Evolutionary conservation across 1,284 basidiomycete species (phyloP), one percentile per base, ranked within the genome.

Genomic region (Fomitopsis pinicola): DNA sequence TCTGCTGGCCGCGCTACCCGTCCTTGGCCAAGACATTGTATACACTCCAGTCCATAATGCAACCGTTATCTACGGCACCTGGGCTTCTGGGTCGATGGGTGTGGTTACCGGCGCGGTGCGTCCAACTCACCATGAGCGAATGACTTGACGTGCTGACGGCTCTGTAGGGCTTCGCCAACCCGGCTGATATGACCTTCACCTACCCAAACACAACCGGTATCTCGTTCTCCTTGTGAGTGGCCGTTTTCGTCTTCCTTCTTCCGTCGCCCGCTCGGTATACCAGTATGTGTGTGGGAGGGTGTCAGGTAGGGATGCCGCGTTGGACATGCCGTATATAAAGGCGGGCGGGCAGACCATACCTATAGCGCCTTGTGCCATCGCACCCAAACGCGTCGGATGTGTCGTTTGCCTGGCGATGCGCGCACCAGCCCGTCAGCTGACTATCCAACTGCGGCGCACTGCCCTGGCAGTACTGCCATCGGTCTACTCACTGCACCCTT

Each of bases 51-150:
- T 57, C 0, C 81, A 87, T 75, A 94, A 93, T 69, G 78, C 81
- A 2, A 91, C 91, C 0, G 58, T 77, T 57, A 77, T 97, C 58
- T 66, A 73, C 33, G 95, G 95, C 0, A 95, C 94, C 22, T 98
- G 95, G 95, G 83, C 83, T 58, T 89, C 91, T 45, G 93, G 93
- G 22, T 87, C 84, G 66, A 80, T 82, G 67, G 78, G 82, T 38
- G 94, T 97, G 40, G 50, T 81, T 15, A 97, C 95, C 17, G 95
- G 95, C 44, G 42, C 86, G n/a, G 94, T 95, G 71, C 75, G 94
- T 68, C 12, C 35, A 15, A 12, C 12, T 33, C 7, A 12, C 6
- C 88, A 17, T 48, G 55, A 38, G 17, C 22, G 42, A 7, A 5
- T 14, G 17, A 14, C 3, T 19, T 30, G 30, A 14, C 9, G 3